Evolutionary conservation across 2,329 filamentous ascomycete genomes (phyloP), one percentile per base, ranked within the genome.

Genomic region (Allantophomopsis lycopodina): DNA sequence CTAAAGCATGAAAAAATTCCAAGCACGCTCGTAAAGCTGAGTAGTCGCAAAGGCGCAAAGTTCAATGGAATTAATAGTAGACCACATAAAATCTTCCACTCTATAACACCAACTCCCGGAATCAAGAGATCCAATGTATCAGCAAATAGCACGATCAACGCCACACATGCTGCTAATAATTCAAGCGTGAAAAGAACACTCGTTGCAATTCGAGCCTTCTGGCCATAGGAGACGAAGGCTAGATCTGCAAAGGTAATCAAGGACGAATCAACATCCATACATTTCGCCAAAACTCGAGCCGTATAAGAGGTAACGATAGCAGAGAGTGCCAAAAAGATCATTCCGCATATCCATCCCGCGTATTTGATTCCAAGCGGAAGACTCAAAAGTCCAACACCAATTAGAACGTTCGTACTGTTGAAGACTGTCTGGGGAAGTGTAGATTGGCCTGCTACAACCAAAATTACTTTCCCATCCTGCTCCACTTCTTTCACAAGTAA

Each of bases 231-330:
- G 49, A 94, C 80, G 53, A 82, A 95, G 2, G 89, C 91, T 36
- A 96, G 66, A 55, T 96, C 89, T 28, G 88, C 91, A 59, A 95
- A 96, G 2, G 89, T 95, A 51, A 95, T 87, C 46, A 95, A 74
- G 38, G 76, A 83, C 43, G 72, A 73, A 60, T 95, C 85, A 16
- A 86, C 73, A 48, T 94, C 81, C 65, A 95, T 79, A 58, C 89
- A 96, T 58, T 82, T 89, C 20, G 86, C 82, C 30, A 95, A 68
- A 11, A 95, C 62, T 49, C 76, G 82, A 11, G 86, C 88, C 1
- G 91, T 96, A 59, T 95, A 94, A 10, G 73, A 73, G 1, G 91
- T 96, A 15, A 82, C 74, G 4, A 73, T 55, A 6, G 86, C 88
- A 16, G 83, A 81, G 37, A 85, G 74, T 11, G 76, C 60, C 40